Base-by-base conservation (phyloP, 257 asterid genomes). In the Verbascum thapsus region DNA sequence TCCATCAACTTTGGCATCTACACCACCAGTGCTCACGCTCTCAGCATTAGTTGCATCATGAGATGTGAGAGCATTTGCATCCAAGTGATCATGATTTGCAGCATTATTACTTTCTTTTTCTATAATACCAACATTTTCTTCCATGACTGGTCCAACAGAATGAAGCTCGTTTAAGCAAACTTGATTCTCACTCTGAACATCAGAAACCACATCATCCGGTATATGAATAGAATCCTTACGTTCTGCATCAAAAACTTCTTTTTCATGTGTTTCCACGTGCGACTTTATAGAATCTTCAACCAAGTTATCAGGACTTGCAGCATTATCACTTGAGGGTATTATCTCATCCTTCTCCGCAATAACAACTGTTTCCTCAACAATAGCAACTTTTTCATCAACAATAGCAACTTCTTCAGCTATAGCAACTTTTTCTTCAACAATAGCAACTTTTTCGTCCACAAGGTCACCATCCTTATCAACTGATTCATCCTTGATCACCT, bases 371-470 rank as follows among this genome's bases (percentile, higher is more conserved):
- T 53, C 69, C 19, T 37, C 71, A 44, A 53, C 61, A 79, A 47
- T 53, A 26, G 32, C 32, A 26, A 26, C 32, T 26, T 26, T 26
- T 5, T 26, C 32, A 1, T 26, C 32, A 26, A 26, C 32, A 26
- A 5, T 26, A 26, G 32, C n/a, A 64, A 66, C 74, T 69, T 83
- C 82, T n/a, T 37, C 71, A 44, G 50, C 61, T 77, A 47, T 53
- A 26, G 32, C 32, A 26, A 26, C 32, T 26, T 26, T 26, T 5
- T 26, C 32, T 26, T 26, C 32, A 26, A 26, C 32, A 26, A 5
- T 26, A 26, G 32, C n/a, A 64, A 66, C 74, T 69, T 83, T n/a
- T n/a, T n/a, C n/a, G n/a, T n/a, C 82, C 53, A 40, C 74, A 52
- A 23, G 39, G 35, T 22, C 72, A 64, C 17, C 22, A 41, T 53